Base-by-base conservation (phyloP, 495 filamentous ascomycete genomes). In the Apodospora peruviana region DNA sequence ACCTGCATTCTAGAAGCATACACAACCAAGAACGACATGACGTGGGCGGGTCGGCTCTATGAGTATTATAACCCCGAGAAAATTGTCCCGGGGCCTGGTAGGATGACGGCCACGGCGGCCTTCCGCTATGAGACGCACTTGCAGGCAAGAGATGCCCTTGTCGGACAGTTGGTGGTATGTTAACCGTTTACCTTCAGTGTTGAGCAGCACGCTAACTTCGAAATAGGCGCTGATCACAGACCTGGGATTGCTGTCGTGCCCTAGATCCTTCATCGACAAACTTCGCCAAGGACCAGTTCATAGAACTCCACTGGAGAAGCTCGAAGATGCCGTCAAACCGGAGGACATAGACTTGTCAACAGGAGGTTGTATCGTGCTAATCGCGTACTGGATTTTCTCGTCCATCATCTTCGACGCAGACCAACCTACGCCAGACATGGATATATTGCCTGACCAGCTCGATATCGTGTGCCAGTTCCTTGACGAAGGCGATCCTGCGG, bases 1-100 rank as follows among this genome's bases (percentile, higher is more conserved):
- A 84, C 91, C 0, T 90, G 93, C 60, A 66, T 96, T 14, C 60
- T 95, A 16, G 93, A 96, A 61, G 79, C 83, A 5, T 97, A 91
- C 54, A 70, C 90, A 17, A 77, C 73, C 59, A 79, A 62, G 50
- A 82, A 79, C 65, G 81, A 71, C 46, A 79, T 59, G 83, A 87
- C 57, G 58, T 96, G 77, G 88, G 77, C 87, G 16, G 77, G 81
- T n/a, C 73, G 89, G 47, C 69, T 91, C 57, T 78, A 84, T 48
- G 88, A 95, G 63, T 80, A 82, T 40, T 71, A 83, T 45, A 69
- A 84, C 44, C 86, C 89, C 0, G 68, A 79, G 34, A 80, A 70
- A 55, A 61, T 74, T 0, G 66, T 88, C 0, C 74, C 79, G 9
- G 73, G 75, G 0, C 75, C 79, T n/a, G 73, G 75, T 8, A 75